phyloP scores from a whole-genome alignment of 306 rosid genomes.

The Fagus sylvatica region DNA sequence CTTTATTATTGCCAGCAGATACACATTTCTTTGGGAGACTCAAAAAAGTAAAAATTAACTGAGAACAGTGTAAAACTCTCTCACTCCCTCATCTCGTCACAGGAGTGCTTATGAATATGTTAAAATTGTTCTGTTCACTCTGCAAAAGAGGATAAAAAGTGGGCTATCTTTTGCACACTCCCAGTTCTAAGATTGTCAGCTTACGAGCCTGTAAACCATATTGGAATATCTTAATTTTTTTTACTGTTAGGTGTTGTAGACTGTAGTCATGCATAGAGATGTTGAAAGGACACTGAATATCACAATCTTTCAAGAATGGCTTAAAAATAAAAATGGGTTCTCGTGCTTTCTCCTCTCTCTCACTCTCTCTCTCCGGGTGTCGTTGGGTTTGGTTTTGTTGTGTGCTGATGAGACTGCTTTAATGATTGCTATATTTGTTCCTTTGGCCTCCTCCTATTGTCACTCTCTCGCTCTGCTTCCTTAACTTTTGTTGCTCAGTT shows the following conservation, averaged over 20 bases:
- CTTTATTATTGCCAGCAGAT: constrained; percentile 68
- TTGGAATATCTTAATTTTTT: constrained; percentile 48
- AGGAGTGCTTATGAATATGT: constrained; percentile 44
- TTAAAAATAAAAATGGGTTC: not conserved
- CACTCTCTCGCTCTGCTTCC: constrained; percentile 56
- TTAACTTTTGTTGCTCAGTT: constrained; percentile 31
- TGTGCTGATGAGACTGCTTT: constrained; percentile 39
- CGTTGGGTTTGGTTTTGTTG: constrained; percentile 28
- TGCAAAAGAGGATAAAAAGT: constrained; percentile 54
- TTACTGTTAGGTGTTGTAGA: constrained; percentile 32
- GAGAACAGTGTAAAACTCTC: constrained; percentile 41
- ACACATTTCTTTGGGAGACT: constrained; percentile 69
- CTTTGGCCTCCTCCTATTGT: constrained; percentile 69
- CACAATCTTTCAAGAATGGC: constrained; percentile 35
- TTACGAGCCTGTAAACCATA: constrained; percentile 40
- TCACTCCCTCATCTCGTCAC: constrained; percentile 34
- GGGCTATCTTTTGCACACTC: constrained; percentile 78
- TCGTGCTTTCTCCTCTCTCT: not conserved
- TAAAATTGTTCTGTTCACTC: constrained; percentile 50
- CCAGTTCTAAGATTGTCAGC: constrained; percentile 80
- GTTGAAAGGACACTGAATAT: constrained; percentile 64
- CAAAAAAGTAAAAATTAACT: constrained; percentile 40
- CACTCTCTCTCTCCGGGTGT: not conserved
- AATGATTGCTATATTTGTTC: constrained; percentile 74
- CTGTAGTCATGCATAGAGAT: constrained; percentile 52